Evolutionary conservation across 352 stramenopile species (phyloP).

Genomic region (Pythium aristosporum): DNA sequence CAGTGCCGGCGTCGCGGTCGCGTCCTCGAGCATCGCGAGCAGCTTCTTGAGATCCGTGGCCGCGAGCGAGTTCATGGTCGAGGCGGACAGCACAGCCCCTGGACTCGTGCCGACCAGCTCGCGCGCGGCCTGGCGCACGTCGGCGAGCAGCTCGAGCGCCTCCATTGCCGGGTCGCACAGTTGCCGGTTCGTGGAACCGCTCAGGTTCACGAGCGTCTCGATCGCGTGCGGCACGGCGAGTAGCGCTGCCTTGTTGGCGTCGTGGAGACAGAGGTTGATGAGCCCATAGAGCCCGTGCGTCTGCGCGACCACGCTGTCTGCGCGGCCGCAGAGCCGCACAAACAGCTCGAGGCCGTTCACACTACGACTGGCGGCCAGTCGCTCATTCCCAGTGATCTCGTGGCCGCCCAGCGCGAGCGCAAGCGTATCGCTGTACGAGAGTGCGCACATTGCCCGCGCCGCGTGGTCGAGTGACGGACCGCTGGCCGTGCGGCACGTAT

Average conservation of each 20-base stretch:
- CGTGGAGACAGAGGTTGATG: conserved; percentile 85
- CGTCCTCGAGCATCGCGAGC: conserved; percentile 50
- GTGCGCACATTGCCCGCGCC: conserved; percentile 69
- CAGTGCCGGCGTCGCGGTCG: conserved; percentile 48
- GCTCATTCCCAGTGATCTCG: conserved; percentile 6
- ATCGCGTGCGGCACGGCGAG: conserved; percentile 71
- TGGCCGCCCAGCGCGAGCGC: conserved; percentile 48
- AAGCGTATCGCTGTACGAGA: conserved; percentile 84
- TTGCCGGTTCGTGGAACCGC: conserved; percentile 55
- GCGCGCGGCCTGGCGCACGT: conserved; percentile 52
- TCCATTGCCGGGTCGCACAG: conserved; percentile 68
- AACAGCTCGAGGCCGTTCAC: conserved; percentile 50
- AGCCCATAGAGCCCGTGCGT: conserved; percentile 67
- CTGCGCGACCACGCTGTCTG: conserved; percentile 41
- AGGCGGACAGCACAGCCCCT: conserved; percentile 14
- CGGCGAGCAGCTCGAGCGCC: conserved; percentile 73
- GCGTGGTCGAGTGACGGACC: conserved; percentile 57
- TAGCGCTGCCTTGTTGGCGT: conserved; percentile 77
- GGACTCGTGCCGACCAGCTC: conserved; percentile 28
- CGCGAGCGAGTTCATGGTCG: conserved; percentile 32
- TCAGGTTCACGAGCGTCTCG: conserved; percentile 79
- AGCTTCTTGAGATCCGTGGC: conserved; percentile 65
- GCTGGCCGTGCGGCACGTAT: conserved; percentile 29
- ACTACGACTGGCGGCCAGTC: conserved; percentile 1
- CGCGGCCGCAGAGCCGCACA: conserved; percentile 39